Base-by-base conservation (phyloP, 2,329 filamentous ascomycete species). In the Scedosporium aurantiacum region DNA sequence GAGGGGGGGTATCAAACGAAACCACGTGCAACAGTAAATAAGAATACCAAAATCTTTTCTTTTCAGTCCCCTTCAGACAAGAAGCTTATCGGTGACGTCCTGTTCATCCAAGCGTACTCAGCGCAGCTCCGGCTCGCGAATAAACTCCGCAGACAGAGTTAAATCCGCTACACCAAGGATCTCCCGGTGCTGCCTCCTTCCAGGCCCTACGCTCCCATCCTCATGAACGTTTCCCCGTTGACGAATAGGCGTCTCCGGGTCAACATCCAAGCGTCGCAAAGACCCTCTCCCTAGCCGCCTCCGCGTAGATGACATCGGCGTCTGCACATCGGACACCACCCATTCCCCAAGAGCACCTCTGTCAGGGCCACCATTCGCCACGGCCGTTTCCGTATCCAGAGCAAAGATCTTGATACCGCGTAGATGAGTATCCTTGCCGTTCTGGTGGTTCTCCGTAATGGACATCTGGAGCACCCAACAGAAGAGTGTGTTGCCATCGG, bases 381-480 rank as follows among this genome's bases (percentile, higher is more conserved):
- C 41, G 21, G 77, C 75, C 5, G 71, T 70, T 63, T 82, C 81
- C 28, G 77, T 75, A 64, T 82, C 80, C 18, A 82, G 75, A 1
- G 82, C 82, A 66, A 84, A 99, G 8, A 97, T 88, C 76, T 96
- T 95, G 72, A 99, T 82, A 1, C 91, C 93, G 16, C 94, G 83
- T 25, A 99, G 82, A 78, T 99, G 94, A n/a, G 94, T 99, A 72
- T 99, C 94, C 73, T 99, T 99, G 65, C 94, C 94, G 72, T 99
- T 99, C 75, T 99, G 94, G 72, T 99, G 94, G 70, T 99, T 99
- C 76, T 97, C 94, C 59, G 93, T 82, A 57, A 99, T 87, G 66
- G 89, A 86, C 69, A 97, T 86, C 73, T 97, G 92, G 28, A 99
- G 81, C 32, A 97, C 84, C 76, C 93, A 96, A 16, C 90, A 91